phyloP scores from a whole-genome alignment of 106 monocot genomes.

The Narthecium ossifragum region DNA sequence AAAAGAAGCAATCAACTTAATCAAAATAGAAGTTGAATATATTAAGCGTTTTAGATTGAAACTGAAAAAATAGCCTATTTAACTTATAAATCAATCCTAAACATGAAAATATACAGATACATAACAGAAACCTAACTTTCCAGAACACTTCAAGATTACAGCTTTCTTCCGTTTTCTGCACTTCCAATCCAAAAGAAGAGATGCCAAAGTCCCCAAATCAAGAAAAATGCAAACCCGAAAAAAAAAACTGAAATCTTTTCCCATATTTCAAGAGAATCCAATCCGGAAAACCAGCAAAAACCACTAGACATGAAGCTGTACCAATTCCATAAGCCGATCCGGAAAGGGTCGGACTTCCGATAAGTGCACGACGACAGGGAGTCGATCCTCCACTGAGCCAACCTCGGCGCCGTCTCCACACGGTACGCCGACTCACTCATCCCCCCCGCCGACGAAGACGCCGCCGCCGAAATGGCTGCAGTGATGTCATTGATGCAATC shows the following conservation, averaged over 20 bases:
- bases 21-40: not conserved
- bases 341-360: constrained; percentile 84
- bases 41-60: not conserved
- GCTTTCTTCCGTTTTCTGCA: not conserved
- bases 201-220: not conserved
- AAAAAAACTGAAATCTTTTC: not conserved
- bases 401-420: constrained; percentile 70
- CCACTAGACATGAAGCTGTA: constrained; percentile 1
- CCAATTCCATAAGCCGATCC: constrained; percentile 91
- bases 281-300: not conserved
- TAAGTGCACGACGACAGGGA: constrained; percentile 51
- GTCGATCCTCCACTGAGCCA: constrained; percentile 89
- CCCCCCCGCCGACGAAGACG: constrained; percentile 24
- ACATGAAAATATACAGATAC: not conserved
- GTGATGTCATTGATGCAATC: constrained; percentile 80
- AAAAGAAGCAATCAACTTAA: not conserved
- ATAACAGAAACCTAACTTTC: not conserved
- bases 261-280: not conserved
- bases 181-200: not conserved
- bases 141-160: not conserved
- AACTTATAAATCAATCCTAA: too few relatives aligned
- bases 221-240: not conserved
- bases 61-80: too few relatives aligned
- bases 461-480: constrained; percentile 48
- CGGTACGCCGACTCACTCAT: constrained; percentile 65